phyloP scores from a whole-genome alignment of 371 early-diverging fungal genomes.

The Mucor circinelloides region DNA sequence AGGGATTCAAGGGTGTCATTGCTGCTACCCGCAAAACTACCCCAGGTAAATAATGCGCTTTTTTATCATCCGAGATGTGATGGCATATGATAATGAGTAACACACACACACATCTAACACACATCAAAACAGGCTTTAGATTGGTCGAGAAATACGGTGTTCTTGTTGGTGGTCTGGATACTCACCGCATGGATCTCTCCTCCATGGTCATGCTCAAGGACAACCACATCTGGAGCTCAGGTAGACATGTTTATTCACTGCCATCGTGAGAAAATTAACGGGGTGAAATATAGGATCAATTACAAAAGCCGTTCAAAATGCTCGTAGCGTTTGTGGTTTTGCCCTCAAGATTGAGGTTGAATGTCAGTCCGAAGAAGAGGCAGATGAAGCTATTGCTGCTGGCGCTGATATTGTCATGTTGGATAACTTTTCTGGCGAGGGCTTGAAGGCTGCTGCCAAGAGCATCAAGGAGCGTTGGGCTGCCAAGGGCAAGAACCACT shows the following conservation, averaged over 20 bases:
- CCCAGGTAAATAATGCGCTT: conserved; percentile 65
- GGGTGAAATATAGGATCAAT: conserved; percentile 61
- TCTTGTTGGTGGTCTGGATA: conserved; percentile 95
- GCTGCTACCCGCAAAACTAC: conserved; percentile 99
- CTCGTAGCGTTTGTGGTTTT: conserved; percentile 87
- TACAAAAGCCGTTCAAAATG: conserved; percentile 82
- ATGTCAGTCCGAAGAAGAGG: conserved; percentile 89
- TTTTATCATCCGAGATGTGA: not conserved
- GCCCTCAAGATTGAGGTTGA: conserved; percentile 97
- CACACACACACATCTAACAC: not conserved
- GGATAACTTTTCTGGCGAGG: conserved; percentile 76
- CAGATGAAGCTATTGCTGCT: conserved; percentile 94
- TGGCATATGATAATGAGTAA: not conserved
- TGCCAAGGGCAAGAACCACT: conserved; percentile 59
- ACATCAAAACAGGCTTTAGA: conserved; percentile 74
- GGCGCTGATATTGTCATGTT: conserved; percentile 98
- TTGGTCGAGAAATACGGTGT: conserved; percentile 97
- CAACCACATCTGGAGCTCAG: conserved; percentile 96
- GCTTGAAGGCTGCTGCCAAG: conserved; percentile 64
- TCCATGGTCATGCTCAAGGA: conserved; percentile 99
- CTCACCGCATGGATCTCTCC: conserved; percentile 95
- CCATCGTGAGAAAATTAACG: conserved; percentile 1
- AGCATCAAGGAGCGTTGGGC: conserved; percentile 78
- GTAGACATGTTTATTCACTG: conserved; percentile 29
- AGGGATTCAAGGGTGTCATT: conserved; percentile 84